phyloP scores from a whole-genome alignment of 2,329 filamentous ascomycete species.

The Aspergillus brasiliensis region DNA sequence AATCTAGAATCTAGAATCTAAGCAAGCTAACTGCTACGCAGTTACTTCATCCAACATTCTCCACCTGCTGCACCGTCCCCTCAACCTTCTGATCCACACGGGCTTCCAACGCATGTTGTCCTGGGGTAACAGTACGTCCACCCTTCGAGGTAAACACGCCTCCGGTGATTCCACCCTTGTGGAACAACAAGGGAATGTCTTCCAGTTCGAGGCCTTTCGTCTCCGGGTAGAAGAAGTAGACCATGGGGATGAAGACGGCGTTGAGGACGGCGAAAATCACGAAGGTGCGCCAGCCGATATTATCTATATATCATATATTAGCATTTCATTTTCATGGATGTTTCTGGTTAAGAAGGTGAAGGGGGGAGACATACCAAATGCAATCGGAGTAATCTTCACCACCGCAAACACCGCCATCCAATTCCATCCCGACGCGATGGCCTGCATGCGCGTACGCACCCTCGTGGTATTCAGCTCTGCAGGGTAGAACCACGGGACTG shows the following conservation, averaged over 20 bases:
- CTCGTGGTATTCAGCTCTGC: slow-evolving; percentile 46
- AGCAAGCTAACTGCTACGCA: neutral
- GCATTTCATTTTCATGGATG: slow-evolving; percentile 8
- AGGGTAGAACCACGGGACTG: slow-evolving; percentile 50
- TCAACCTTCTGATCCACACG: slow-evolving; percentile 21
- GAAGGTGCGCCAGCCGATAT: slow-evolving; percentile 35
- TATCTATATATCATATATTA: slow-evolving; percentile 25
- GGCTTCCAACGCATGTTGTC: slow-evolving; percentile 21
- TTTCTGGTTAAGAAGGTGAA: too few relatives aligned
- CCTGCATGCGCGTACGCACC: slow-evolving; percentile 43
- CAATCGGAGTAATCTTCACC: slow-evolving; percentile 31
- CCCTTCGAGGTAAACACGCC: slow-evolving; percentile 23
- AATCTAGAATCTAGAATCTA: neutral
- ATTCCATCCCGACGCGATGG: slow-evolving; percentile 42
- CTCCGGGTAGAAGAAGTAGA: slow-evolving; percentile 67
- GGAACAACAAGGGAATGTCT: slow-evolving; percentile 51
- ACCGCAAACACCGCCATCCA: slow-evolving; percentile 41
- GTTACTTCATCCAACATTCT: slow-evolving; percentile 3
- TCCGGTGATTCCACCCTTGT: slow-evolving; percentile 20
- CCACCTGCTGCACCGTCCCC: slow-evolving; percentile 15
- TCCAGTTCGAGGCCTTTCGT: slow-evolving; percentile 66
- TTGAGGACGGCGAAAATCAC: slow-evolving; percentile 32
- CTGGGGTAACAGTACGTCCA: slow-evolving; percentile 22
- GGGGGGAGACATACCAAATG: slow-evolving; percentile 17
- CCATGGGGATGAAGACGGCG: slow-evolving; percentile 48